Base-by-base conservation (phyloP, 2,329 filamentous ascomycete species). In the Trichophyton schoenleinii region DNA sequence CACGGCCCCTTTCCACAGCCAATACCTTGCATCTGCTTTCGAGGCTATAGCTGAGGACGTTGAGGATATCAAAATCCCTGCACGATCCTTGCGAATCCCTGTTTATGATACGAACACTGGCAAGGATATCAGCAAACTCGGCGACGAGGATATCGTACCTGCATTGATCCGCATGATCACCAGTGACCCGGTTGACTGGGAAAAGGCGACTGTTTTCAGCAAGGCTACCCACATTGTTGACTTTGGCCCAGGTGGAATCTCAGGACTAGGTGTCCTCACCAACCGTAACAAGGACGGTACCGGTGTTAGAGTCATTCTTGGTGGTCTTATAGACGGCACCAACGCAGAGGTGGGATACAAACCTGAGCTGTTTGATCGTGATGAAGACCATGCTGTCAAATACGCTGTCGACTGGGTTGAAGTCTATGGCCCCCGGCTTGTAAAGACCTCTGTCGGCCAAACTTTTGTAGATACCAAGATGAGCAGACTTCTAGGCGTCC, bases 261-360 rank as follows among this genome's bases (percentile, higher is more conserved):
- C 94, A 25, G 95, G 95, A 66, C 86, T 99, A 22, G 95, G 94
- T 70, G 89, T 95, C 53, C 80, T 99, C 65, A 99, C 94, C 62
- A 97, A 95, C 81, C 89, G 94, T 69, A 99, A 97, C 82, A 99
- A 99, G 80, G 95, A 99, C 74, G 94, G 94, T 65, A 97, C 91
- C 62, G 94, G 94, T 69, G 94, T 99, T 41, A 90, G 92, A 64
- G 91, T 99, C 66, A 96, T 99, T 66, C 82, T 99, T 62, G 94
- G 91, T 49, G 94, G 95, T 65, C 83, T 90, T n/a, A 87, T 99
- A 69, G 89, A 92, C 69, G 92, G 92, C 59, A 91, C 91, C 20
- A 87, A 95, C 63, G 81, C 83, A 36, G 94, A 97, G 74, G 87
- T 99, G 64, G 94, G 94, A 61, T 99, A 96, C 81, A 99, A 99